phyloP scores from a whole-genome alignment of 2,329 filamentous ascomycete genomes.

The Sclerotinia glacialis region DNA sequence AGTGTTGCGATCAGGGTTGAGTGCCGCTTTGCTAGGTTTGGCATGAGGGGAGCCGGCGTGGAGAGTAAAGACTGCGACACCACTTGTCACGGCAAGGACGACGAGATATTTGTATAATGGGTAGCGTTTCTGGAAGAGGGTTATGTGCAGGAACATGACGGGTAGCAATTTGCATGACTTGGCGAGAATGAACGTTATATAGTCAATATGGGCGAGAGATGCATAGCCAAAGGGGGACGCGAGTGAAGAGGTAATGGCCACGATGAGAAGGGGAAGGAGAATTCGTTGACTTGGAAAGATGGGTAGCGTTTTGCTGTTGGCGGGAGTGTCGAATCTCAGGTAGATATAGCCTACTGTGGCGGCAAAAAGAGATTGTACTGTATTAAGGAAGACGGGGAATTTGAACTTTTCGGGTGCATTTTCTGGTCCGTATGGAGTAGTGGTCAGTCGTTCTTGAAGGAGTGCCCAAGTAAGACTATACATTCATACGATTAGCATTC shows the following conservation, averaged over 20 bases:
- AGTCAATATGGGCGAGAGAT: constrained; percentile 88
- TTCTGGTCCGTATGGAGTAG: constrained; percentile 72
- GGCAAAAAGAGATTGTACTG: constrained; percentile 87
- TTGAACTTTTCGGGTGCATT: constrained; percentile 73
- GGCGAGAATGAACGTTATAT: constrained; percentile 94
- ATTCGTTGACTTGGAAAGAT: constrained; percentile 78
- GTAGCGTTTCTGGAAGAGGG: constrained; percentile 83
- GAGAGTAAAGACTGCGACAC: constrained; percentile 92
- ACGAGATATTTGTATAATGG: constrained; percentile 96
- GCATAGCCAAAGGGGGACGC: constrained; percentile 97
- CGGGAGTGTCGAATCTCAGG: constrained; percentile 62
- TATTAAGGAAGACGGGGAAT: constrained; percentile 94
- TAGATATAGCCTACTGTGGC: constrained; percentile 80
- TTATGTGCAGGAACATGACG: constrained; percentile 95
- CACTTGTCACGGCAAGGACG: constrained; percentile 83
- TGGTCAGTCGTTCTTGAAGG: constrained; percentile 96
- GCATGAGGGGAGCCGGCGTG: constrained; percentile 67
- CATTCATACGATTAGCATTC: constrained; percentile 9
- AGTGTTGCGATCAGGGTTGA: constrained; percentile 56
- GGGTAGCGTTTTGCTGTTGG: constrained; percentile 51
- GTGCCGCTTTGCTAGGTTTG: constrained; percentile 42
- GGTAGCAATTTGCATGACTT: constrained; percentile 99
- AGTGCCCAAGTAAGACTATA: constrained; percentile 87
- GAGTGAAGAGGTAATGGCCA: constrained; percentile 82
- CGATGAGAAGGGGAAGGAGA: constrained; percentile 73